These are phyloP conservation scores for Noccaea bulbosa DNA, from an alignment of 345 rosid genomes.

Conservation along the genomic window DNA sequence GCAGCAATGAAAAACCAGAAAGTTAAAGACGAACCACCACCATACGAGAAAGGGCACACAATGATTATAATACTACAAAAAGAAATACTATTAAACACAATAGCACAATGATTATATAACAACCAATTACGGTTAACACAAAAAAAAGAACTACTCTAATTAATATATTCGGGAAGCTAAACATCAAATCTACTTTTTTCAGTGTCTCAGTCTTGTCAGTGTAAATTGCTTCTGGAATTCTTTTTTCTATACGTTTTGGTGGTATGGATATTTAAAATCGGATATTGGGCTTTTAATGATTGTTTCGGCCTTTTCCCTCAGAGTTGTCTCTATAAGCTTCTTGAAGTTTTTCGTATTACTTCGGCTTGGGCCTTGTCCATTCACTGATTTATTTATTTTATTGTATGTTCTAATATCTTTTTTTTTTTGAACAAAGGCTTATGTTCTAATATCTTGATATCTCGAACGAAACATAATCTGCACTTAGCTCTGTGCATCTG, in stretches of 20 bases:
- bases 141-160: neutral
- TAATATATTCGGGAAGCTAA: constrained; percentile 28
- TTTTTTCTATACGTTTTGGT: neutral
- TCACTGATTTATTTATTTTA: too few species aligned
- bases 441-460: too few species aligned
- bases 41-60: neutral
- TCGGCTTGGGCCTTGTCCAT: constrained; percentile 22
- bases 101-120: constrained; percentile 7
- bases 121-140: neutral
- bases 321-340: neutral
- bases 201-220: constrained; percentile 14
- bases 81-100: too few species aligned
- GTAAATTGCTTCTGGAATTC: neutral
- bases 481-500: too few species aligned
- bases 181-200: constrained; percentile 28
- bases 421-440: too few species aligned
- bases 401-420: too few species aligned
- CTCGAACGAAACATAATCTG: too few species aligned
- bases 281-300: constrained; percentile 10
- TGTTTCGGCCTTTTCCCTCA: constrained; percentile 10
- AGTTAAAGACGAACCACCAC: neutral
- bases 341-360: constrained; percentile 4
- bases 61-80: neutral
- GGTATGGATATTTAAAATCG: neutral
- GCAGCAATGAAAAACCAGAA: constrained; percentile 6